These are phyloP conservation scores for Penicillium sp. DNA, from an alignment of 2,329 filamentous ascomycete genomes.

Conservation along the genomic window DNA sequence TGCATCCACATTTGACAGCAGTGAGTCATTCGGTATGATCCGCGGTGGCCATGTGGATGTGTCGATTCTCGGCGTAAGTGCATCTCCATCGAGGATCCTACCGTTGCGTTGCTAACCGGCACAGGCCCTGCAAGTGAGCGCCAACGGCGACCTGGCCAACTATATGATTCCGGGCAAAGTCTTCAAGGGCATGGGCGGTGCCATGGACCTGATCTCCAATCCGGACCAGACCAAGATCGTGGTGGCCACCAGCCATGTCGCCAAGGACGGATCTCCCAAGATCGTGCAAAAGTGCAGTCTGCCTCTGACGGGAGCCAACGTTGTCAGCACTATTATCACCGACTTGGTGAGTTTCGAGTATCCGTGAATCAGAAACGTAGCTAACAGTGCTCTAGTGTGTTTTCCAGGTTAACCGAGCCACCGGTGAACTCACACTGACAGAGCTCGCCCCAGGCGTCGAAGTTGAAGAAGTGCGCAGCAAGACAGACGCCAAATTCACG, in stretches of 20 bases:
- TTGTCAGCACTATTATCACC: slow-evolving; percentile 69
- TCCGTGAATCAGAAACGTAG: background rate
- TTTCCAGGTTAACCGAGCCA: slow-evolving; percentile 66
- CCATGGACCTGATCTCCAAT: slow-evolving; percentile 69
- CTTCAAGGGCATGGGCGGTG: slow-evolving; percentile 79
- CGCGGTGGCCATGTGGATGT: slow-evolving; percentile 78
- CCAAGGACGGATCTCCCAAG: slow-evolving; percentile 64
- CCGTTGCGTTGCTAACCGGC: background rate
- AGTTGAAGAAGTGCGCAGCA: slow-evolving; percentile 63
- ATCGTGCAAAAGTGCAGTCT: slow-evolving; percentile 60
- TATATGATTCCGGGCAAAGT: slow-evolving; percentile 88
- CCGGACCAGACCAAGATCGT: slow-evolving; percentile 68
- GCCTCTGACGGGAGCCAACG: slow-evolving; percentile 61
- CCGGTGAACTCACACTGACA: slow-evolving; percentile 49
- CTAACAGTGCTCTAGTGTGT: slow-evolving; percentile 55
- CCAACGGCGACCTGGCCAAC: slow-evolving; percentile 74
- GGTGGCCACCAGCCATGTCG: slow-evolving; percentile 65
- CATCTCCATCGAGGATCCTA: background rate
- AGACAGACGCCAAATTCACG: slow-evolving; percentile 65
- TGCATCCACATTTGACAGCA: slow-evolving; percentile 70
- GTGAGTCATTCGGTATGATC: slow-evolving; percentile 85
- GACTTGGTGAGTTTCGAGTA: slow-evolving; percentile 57
- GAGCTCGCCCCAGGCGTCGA: slow-evolving; percentile 66
- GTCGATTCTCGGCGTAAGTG: slow-evolving; percentile 65
- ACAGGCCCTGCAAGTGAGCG: slow-evolving; percentile 69